Evolutionary conservation across 805 yeast genomes (phyloP).

Genomic region (Yarrowia sp.): DNA sequence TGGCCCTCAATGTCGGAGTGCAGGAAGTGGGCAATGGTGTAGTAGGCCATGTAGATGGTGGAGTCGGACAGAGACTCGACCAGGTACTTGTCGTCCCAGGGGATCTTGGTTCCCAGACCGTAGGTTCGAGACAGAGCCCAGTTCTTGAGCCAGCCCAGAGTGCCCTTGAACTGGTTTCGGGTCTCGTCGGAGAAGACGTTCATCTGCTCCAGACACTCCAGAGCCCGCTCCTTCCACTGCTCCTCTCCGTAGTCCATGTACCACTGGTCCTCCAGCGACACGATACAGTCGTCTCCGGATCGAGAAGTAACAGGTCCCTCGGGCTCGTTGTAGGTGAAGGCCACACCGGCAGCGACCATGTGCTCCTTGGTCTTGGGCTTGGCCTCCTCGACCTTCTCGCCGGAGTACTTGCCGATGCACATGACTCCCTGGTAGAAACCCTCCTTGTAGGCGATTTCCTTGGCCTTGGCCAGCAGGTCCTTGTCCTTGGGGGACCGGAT

Average conservation of each 20-base stretch:
- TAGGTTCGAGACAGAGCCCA: slow-evolving; percentile 98
- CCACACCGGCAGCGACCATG: slow-evolving; percentile 74
- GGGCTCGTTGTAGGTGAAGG: slow-evolving; percentile 93
- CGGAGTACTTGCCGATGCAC: slow-evolving; percentile 80
- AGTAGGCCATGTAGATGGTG: slow-evolving; percentile 93
- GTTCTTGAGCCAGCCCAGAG: slow-evolving; percentile 92
- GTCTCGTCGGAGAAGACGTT: slow-evolving; percentile 83
- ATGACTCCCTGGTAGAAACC: slow-evolving; percentile 91
- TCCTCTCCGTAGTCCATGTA: slow-evolving; percentile 96
- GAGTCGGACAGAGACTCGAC: slow-evolving; percentile 97
- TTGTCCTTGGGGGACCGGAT: slow-evolving; percentile 94
- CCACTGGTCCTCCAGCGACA: slow-evolving; percentile 98
- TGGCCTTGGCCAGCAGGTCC: slow-evolving; percentile 85
- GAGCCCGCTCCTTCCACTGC: slow-evolving; percentile 80
- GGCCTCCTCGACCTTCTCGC: slow-evolving; percentile 89
- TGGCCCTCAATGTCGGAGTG: slow-evolving; percentile 88
- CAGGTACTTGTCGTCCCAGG: slow-evolving; percentile 94
- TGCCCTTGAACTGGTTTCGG: slow-evolving; percentile 90
- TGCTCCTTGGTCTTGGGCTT: slow-evolving; percentile 87
- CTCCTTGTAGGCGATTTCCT: slow-evolving; percentile 94
- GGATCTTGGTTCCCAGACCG: slow-evolving; percentile 92
- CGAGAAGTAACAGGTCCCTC: slow-evolving; percentile 89
- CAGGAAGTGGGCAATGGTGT: slow-evolving; percentile 84
- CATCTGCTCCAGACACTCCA: slow-evolving; percentile 78
- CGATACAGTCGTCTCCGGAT: slow-evolving; percentile 96